Evolutionary conservation across 2,329 filamentous ascomycete genomes (phyloP), one percentile per base, ranked within the genome.

Genomic region (Cladophialophora yegresii): DNA sequence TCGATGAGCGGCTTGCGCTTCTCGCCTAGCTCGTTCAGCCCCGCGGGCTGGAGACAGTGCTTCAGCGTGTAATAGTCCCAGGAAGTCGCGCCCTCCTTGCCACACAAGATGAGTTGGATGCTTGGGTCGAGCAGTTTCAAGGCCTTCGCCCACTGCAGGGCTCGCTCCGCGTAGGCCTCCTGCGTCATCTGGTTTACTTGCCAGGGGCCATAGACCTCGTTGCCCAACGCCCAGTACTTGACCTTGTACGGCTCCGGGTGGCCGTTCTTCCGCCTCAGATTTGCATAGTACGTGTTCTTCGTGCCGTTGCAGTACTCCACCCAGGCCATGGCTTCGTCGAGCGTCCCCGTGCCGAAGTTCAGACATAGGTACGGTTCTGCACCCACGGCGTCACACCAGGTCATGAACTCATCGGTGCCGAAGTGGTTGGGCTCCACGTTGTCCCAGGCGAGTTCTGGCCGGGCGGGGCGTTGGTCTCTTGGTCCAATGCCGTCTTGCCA

Each of bases 191-290:
- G 83, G 60, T 81, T 83, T 30, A 86, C 82, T 72, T 85, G 83
- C 70, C 84, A 86, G 3, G 83, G 82, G 2, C 84, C 84, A 82
- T 83, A 86, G 67, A 82, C 82, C 72, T 89, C 86, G 76, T 95
- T 95, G 9, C 91, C 91, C 28, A 95, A 84, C 1, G 89, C 90
- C 91, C 91, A 95, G 81, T 93, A 93, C 77, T 91, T 92, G 72
- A 93, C 79, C 64, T 88, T 87, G 77, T 93, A 93, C 4, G 91
- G 91, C 77, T 92, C 85, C 62, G 88, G 82, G 33, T 85, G 87
- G 10, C 91, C 91, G 76, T 95, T 89, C 71, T 88, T 83, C 12
- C 91, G 84, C 33, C 91, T 86, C 56, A 93, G 81, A 73, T 93
- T 93, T 67, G 91, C 91, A 75, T 92, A 95, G 80, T 93, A 84